These are phyloP conservation scores for Fusarium nurragi DNA, from an alignment of 2,329 filamentous ascomycete species.

Conservation along the genomic window DNA sequence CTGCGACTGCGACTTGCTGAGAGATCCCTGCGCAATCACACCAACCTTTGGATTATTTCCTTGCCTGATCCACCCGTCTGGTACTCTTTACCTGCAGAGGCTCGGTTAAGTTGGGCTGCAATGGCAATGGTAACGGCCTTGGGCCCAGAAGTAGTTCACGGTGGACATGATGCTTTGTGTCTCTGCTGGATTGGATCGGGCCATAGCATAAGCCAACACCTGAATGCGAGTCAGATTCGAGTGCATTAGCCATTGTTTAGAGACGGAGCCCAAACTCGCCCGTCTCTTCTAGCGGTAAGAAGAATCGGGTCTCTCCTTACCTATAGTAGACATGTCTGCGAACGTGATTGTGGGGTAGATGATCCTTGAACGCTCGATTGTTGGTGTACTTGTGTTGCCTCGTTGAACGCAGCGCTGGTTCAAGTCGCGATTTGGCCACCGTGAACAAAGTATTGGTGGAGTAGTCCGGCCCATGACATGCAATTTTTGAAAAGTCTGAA, in stretches of 20 bases:
- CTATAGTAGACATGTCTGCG: neutral
- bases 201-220: neutral
- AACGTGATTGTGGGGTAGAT: conserved; percentile 1
- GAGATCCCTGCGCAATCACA: conserved; percentile 33
- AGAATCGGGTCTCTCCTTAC: neutral
- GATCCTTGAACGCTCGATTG: conserved; percentile 14
- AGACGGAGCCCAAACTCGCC: conserved; percentile 18
- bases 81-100: neutral
- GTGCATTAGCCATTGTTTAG: conserved; percentile 12
- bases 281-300: neutral
- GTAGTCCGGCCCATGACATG: neutral
- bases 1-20: conserved; percentile 28
- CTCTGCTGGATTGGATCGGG: conserved; percentile 28
- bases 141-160: conserved; percentile 18
- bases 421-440: conserved; percentile 34
- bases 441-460: conserved; percentile 28
- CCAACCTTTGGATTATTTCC: neutral
- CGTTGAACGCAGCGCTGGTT: conserved; percentile 1
- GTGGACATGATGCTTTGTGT: conserved; percentile 24
- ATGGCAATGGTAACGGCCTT: neutral
- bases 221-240: conserved; percentile 33
- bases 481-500: neutral
- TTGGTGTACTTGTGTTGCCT: conserved; percentile 15
- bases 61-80: no score
- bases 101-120: conserved; percentile 8